Evolutionary conservation across 805 yeast genomes (phyloP), one percentile per base, ranked within the genome.

Genomic region (Sugiyamaella qingdaonensis): DNA sequence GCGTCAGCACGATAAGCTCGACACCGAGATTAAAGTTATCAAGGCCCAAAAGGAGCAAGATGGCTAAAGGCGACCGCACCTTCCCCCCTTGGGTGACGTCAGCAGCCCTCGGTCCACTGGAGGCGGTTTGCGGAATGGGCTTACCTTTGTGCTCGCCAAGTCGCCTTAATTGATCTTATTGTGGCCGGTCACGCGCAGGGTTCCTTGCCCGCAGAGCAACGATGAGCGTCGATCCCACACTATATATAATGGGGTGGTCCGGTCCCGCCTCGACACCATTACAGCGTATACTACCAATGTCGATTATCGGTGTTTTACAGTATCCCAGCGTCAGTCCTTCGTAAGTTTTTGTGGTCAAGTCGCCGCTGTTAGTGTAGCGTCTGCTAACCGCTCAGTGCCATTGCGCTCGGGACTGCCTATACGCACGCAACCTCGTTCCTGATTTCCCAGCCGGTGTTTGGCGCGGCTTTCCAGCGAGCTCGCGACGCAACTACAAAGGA

Each of bases 1-100:
- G 71, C 85, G 82, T 66, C 95, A 88, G 53, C 81, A 82, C 18
- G 99, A 94, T 67, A 90, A 89, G 69, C 73, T 91, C 11, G 91
- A 88, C 57, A 84, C 95, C 2, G 98, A 92, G 60, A 77, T 80
- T 36, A 73, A 75, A 32, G 73, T 84, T 29, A 34, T 51, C n/a
- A 33, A 29, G 32, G 48, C 35, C n/a, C 54, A 51, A 24, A 37
- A 48, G 33, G 48, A 45, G 39, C 36, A 32, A 13, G 29, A 11
- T 16, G 29, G 29, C 29, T 7, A 24, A 24, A 10, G 24, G 13
- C 29, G 34, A 8, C 10, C 18, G 14, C 21, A 2, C 29, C 21
- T 24, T 19, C n/a, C 19, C 24, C 14, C 10, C n/a, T n/a, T n/a
- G n/a, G n/a, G 29, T 24, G 29, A 24, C 29, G 29, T 24, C 29